Conservation (phyloP, 257 asterid genomes). For the Solanum ossicruentum region DNA sequence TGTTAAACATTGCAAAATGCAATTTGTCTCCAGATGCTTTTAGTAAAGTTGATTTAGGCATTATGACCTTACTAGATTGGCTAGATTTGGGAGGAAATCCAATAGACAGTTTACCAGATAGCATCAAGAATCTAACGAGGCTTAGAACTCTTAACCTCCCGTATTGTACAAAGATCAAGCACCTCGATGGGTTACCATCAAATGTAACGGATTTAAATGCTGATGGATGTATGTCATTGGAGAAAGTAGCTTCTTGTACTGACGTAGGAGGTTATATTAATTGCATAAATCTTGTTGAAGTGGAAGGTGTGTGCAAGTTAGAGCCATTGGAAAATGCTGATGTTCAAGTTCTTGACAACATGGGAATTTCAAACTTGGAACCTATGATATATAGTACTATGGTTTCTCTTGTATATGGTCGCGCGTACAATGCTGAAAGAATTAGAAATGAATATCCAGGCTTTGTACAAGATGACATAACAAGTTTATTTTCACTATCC, state of each 20-base stretch:
- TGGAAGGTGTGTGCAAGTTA: not conserved
- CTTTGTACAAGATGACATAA: not conserved
- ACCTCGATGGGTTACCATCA: not conserved
- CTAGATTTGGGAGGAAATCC: conserved; percentile 3
- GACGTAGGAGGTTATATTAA: not conserved
- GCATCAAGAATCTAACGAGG: not conserved
- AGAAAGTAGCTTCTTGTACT: not conserved
- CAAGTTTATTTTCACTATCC: not conserved
- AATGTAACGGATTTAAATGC: not conserved
- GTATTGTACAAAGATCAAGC: not conserved
- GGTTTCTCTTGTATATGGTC: not conserved
- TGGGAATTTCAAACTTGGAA: not conserved
- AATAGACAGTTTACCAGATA: not conserved
- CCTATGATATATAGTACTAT: not conserved
- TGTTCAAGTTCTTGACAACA: not conserved
- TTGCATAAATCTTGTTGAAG: not conserved
- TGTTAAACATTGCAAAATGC: conserved; percentile 2
- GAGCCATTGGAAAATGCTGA: not conserved
- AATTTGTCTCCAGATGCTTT: conserved; percentile 2
- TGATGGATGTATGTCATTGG: not conserved
- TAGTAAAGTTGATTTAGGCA: not conserved
- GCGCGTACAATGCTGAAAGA: not conserved
- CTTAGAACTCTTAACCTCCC: not conserved
- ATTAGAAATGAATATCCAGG: not conserved
- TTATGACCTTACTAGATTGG: not conserved